phyloP scores from a whole-genome alignment of 1,284 basidiomycete species.

The Puccinia horiana region DNA sequence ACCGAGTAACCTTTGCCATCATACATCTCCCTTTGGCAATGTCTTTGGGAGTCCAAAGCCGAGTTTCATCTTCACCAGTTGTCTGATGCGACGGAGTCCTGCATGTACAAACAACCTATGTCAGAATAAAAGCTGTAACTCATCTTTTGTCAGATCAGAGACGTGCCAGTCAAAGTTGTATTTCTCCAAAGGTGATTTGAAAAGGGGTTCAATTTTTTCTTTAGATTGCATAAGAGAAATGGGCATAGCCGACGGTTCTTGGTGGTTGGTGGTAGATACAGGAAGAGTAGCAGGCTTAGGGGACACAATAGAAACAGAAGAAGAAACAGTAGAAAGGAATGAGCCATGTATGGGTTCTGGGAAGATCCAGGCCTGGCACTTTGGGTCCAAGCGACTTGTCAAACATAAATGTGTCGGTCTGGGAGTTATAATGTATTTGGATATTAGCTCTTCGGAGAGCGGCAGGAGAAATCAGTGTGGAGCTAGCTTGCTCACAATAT shows the following conservation, averaged over 20 bases:
- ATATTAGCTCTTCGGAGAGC: background rate
- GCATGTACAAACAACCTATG: background rate
- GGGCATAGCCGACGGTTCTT: no score
- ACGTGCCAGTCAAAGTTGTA: background rate
- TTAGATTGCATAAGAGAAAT: background rate
- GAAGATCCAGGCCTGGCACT: no score
- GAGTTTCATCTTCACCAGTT: background rate
- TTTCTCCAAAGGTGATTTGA: background rate
- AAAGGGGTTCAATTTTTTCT: background rate
- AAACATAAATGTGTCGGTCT: background rate
- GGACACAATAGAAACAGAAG: no score
- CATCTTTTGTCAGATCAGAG: background rate
- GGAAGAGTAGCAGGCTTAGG: no score
- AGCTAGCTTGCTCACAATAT: conserved; percentile 9
- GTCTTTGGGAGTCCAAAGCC: background rate
- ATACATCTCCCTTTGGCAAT: no score
- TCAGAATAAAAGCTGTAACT: background rate
- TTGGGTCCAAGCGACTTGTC: no score
- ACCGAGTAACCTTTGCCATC: background rate
- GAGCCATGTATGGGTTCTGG: no score
- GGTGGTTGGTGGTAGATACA: no score
- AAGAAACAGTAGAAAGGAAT: no score
- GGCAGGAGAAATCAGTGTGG: background rate
- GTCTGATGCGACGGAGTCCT: background rate
- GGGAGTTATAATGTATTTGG: background rate